Conservation (phyloP, 352 stramenopile genomes). For the Pythium grandisporangium region DNA sequence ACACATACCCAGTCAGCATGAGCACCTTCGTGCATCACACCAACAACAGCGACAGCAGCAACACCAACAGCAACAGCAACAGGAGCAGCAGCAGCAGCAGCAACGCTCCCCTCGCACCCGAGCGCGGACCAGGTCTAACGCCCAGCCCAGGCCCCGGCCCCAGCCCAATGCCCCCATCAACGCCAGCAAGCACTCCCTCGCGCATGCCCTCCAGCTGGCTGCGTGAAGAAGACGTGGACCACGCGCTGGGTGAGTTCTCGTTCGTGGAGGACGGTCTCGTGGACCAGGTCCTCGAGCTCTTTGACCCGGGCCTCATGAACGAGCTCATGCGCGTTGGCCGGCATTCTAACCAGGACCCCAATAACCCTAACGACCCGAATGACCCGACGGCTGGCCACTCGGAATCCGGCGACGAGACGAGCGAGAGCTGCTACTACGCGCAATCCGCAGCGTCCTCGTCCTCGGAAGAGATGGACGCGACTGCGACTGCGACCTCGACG, state of each 20-base stretch:
- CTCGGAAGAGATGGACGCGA: neutral
- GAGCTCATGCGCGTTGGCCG: too few species aligned
- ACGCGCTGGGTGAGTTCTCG: neutral
- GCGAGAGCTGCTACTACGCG: neutral
- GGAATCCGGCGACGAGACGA: neutral
- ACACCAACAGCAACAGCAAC: too few species aligned
- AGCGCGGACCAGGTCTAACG: neutral
- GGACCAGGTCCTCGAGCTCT: slow-evolving; percentile 5
- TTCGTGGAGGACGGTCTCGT: slow-evolving; percentile 1
- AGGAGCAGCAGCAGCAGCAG: too few species aligned
- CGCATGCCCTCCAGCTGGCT: slow-evolving; percentile 2
- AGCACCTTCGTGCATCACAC: neutral
- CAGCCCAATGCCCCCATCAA: neutral
- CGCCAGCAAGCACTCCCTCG: neutral
- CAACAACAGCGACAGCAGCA: too few species aligned
- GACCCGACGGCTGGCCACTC: neutral
- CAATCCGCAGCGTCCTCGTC: too few species aligned
- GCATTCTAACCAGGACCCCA: neutral
- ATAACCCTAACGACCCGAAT: too few species aligned
- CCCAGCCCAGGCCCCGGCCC: too few species aligned
- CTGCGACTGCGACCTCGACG: too few species aligned
- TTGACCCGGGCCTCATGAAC: slow-evolving; percentile 4
- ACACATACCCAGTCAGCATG: too few species aligned
- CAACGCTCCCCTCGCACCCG: neutral
- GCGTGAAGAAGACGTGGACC: slow-evolving; percentile 2